Percentiles rank a stretch among this genome's conserved stretches.
Conservation (phyloP, 352 stramenopile species). For the Blastocystis sp. region DNA sequence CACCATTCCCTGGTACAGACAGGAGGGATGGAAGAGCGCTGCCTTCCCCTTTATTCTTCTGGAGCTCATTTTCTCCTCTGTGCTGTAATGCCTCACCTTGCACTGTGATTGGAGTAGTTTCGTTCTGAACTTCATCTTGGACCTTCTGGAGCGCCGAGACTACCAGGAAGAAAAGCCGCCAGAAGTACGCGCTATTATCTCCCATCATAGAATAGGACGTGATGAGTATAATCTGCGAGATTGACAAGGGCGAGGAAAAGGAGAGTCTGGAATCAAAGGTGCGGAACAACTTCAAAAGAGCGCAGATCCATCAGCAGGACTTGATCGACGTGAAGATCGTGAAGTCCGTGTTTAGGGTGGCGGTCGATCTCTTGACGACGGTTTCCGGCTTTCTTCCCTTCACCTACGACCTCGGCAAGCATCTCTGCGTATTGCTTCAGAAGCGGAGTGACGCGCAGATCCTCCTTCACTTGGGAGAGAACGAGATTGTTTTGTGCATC, state of each 20-base stretch:
- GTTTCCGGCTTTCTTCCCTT: conserved; percentile 44
- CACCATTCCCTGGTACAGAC: not conserved
- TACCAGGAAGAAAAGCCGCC: conserved; percentile 18
- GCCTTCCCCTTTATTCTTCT: conserved; percentile 8
- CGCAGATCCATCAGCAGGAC: conserved; percentile 44
- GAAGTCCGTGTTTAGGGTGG: not conserved
- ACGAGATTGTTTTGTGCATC: not conserved
- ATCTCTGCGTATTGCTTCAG: not conserved
- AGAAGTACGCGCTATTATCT: not conserved
- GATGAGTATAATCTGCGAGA: conserved; percentile 30
- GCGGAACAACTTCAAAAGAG: conserved; percentile 18
- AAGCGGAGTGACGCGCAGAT: not conserved
- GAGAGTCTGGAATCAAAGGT: conserved; percentile 16
- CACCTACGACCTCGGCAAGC: conserved; percentile 31
- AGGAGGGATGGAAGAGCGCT: not conserved
- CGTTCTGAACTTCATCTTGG: not conserved
- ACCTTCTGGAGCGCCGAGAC: conserved; percentile 10
- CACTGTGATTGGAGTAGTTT: not conserved
- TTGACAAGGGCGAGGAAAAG: conserved; percentile 27
- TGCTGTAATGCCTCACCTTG: not conserved
- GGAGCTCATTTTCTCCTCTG: not conserved
- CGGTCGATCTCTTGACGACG: not conserved
- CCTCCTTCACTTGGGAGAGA: not conserved
- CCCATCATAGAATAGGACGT: conserved; percentile 15
- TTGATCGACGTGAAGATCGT: conserved; percentile 11